Conservation (phyloP, 129 eudicot species). For the Apium graveolens region DNA sequence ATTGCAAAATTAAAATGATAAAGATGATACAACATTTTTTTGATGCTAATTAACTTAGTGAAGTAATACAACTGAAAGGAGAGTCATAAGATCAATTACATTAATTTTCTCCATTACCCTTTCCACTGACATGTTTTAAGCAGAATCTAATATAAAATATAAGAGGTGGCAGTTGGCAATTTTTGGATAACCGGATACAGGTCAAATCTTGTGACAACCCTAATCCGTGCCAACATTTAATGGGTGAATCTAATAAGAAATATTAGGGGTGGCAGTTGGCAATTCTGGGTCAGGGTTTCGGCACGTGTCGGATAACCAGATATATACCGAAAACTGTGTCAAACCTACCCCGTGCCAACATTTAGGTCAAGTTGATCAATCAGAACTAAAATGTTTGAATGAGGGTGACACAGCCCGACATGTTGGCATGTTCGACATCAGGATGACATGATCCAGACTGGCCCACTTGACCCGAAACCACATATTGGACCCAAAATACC, state of each 20-base stretch:
- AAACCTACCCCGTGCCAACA: neutral
- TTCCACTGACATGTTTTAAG: neutral
- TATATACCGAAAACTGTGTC: neutral
- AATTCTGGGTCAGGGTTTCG: neutral
- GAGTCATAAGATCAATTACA: neutral
- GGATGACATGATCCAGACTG: neutral
- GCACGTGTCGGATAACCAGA: neutral
- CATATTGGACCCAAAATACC: neutral
- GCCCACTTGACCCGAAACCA: neutral
- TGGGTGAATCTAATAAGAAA: neutral
- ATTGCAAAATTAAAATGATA: conserved; percentile 10
- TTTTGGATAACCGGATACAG: neutral
- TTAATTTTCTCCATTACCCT: neutral
- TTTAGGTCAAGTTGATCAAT: neutral
- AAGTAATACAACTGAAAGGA: neutral
- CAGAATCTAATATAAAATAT: neutral
- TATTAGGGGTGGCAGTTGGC: neutral
- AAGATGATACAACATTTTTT: neutral
- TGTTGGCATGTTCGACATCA: neutral
- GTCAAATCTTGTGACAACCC: neutral
- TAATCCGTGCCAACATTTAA: neutral
- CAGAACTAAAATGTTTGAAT: neutral
- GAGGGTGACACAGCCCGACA: neutral
- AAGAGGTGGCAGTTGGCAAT: neutral
- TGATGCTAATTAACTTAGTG: neutral